Base-by-base conservation (phyloP, 129 eudicot genomes). In the Chrysanthemum lavandulifolium region DNA sequence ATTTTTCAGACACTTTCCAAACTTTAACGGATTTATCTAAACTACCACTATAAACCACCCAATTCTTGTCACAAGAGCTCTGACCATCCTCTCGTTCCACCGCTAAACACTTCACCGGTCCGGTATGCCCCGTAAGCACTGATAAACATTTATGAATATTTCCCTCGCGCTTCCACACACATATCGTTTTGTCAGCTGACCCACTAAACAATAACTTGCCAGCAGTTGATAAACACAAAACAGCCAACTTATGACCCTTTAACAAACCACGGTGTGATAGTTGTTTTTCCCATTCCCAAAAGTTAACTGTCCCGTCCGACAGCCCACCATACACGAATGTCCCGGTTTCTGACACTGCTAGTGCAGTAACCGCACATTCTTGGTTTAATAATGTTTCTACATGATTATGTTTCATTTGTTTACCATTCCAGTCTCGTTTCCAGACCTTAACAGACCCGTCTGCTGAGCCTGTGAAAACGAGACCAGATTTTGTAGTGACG, bases 361-460 rank as follows among this genome's bases (percentile, higher is more conserved):
- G 61, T 1, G 98, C 87, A 27, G 98, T 94, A 36, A 94, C 89
- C 8, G 98, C 98, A 13, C 85, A 82, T 52, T 94, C 98, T 67
- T 94, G 98, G 19, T 76, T 84, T 65, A 90, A 29, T 27, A 94
- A 78, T 5, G 89, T 90, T 51, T 88, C 87, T 0, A 76, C 82
- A 1, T 80, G 71, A 7, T 40, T 63, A 48, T 94, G 98, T 54
- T 79, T 82, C 15, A 78, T 82, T 13, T 53, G 50, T 73, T 88
- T 94, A 25, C 97, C 97, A 0, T 55, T 68, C 10, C 73, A 74
- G 36, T 90, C 97, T 18, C 98, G 83, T 61, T 66, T 84, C 98
- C 98, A 94, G 0, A 87, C 98, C 52, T 94, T 94, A 7, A 94
- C 97, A 0, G 91, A 84, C 18, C 98, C 98, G 57, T 94, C 98